Percentiles rank a stretch among this genome's conserved stretches.
phyloP scores from a whole-genome alignment of 495 filamentous ascomycete species.

The Penicillium cinerascens region DNA sequence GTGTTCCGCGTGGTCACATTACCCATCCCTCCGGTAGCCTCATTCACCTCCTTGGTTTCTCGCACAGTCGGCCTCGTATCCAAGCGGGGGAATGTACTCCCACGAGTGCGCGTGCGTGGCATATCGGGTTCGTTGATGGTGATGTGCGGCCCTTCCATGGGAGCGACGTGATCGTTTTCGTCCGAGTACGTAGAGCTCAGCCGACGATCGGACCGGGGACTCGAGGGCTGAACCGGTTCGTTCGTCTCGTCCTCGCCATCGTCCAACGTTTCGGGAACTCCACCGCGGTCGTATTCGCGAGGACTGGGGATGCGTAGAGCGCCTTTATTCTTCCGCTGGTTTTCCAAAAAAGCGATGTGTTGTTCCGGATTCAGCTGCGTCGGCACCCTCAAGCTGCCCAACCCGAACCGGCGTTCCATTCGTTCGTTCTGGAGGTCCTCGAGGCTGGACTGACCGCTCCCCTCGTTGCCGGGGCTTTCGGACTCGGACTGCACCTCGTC shows the following conservation, averaged over 20 bases:
- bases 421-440: constrained; percentile 16
- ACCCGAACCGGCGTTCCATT: constrained; percentile 16
- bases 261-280: constrained; percentile 60
- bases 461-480: constrained; percentile 18
- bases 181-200: constrained; percentile 20
- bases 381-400: constrained; percentile 45
- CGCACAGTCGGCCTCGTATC: constrained; percentile 38
- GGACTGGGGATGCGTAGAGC: constrained; percentile 83
- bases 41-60: constrained; percentile 31
- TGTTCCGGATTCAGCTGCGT: constrained; percentile 60
- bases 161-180: constrained; percentile 24
- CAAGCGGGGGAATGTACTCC: constrained; percentile 38
- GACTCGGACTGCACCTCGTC: constrained; percentile 19
- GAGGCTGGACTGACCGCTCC: constrained; percentile 14
- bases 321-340: constrained; percentile 72
- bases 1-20: constrained; percentile 31
- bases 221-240: constrained; percentile 13
- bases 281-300: constrained; percentile 77
- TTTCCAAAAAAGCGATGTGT: constrained; percentile 81
- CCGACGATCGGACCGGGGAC: constrained; percentile 9
- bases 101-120: constrained; percentile 27
- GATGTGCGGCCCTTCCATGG: constrained; percentile 51
- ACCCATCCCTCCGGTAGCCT: constrained; percentile 9
- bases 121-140: constrained; percentile 61
- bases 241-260: constrained; percentile 42